phyloP scores from a whole-genome alignment of 2,329 filamentous ascomycete genomes.

The Clarireedia paspali region DNA sequence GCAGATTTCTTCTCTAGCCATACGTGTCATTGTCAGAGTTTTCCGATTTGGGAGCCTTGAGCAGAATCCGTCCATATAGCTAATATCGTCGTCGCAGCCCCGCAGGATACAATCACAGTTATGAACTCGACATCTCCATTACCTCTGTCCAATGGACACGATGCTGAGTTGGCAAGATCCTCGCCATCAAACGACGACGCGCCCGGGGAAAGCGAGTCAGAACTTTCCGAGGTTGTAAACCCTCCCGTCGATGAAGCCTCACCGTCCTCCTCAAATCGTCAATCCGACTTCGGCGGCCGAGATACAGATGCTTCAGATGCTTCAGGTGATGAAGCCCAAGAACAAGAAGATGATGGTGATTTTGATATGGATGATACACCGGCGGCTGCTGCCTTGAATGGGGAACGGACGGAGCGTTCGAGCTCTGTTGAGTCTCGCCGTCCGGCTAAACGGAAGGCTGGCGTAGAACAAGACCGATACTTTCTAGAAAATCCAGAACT shows the following conservation, averaged over 20 bases:
- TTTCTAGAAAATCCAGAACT: slow-evolving; percentile 90
- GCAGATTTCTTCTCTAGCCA: slow-evolving; percentile 17
- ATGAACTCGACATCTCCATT: slow-evolving; percentile 55
- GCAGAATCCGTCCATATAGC: slow-evolving; percentile 25
- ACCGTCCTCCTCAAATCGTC: slow-evolving; percentile 36
- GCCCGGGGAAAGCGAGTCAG: slow-evolving; percentile 60
- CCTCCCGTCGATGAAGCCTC: slow-evolving; percentile 42
- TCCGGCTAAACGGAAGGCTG: slow-evolving; percentile 64
- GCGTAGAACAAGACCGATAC: slow-evolving; percentile 64
- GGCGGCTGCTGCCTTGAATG: slow-evolving; percentile 40
- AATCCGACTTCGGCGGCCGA: slow-evolving; percentile 26
- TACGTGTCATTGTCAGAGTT: slow-evolving; percentile 15
- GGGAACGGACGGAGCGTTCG: slow-evolving; percentile 44
- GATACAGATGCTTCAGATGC: slow-evolving; percentile 26
- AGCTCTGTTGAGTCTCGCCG: slow-evolving; percentile 64
- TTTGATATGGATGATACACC: slow-evolving; percentile 63
- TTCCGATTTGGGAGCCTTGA: slow-evolving; percentile 16
- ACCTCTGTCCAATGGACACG: slow-evolving; percentile 60
- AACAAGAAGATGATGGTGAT: slow-evolving; percentile 62
- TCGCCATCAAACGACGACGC: slow-evolving; percentile 32
- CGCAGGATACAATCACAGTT: slow-evolving; percentile 48
- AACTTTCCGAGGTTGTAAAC: slow-evolving; percentile 65
- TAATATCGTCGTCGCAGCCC: slow-evolving; percentile 48
- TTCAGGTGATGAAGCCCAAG: slow-evolving; percentile 33
- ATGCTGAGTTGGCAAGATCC: slow-evolving; percentile 46